phyloP scores from a whole-genome alignment of 805 yeast genomes.

The Yamadazyma nakazawae region DNA sequence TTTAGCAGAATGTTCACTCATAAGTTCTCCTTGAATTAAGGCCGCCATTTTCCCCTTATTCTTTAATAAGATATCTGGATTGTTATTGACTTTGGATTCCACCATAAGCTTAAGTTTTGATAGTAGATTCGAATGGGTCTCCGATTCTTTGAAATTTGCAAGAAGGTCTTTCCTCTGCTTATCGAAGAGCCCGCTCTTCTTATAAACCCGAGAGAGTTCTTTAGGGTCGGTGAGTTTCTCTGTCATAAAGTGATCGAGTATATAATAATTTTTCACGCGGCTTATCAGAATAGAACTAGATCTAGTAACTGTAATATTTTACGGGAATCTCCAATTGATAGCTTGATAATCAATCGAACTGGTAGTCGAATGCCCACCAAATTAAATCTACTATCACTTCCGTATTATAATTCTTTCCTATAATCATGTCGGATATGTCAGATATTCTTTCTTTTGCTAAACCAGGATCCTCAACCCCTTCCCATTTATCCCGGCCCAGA shows the following conservation, averaged over 20 bases:
- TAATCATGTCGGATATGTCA: not conserved
- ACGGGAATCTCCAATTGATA: too few relatives aligned
- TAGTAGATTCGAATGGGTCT: slow-evolving; percentile 39
- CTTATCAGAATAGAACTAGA: not conserved
- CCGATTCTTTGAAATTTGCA: slow-evolving; percentile 41
- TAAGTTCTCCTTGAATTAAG: slow-evolving; percentile 49
- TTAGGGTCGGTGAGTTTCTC: slow-evolving; percentile 27
- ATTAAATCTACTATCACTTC: too few relatives aligned
- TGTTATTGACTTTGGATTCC: slow-evolving; percentile 44
- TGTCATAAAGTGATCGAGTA: not conserved
- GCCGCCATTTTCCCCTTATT: slow-evolving; percentile 53
- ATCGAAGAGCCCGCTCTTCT: slow-evolving; percentile 50
- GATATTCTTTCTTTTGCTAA: not conserved
- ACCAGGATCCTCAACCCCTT: not conserved
- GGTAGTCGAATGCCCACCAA: too few relatives aligned
- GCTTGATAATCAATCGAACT: too few relatives aligned
- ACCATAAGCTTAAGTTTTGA: slow-evolving; percentile 41
- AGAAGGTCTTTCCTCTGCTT: slow-evolving; percentile 39
- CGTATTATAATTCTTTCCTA: too few relatives aligned
- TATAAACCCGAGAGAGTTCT: slow-evolving; percentile 39
- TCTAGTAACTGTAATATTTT: not conserved
- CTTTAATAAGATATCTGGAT: slow-evolving; percentile 45
- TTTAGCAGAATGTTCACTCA: slow-evolving; percentile 23
- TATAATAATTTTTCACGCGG: not conserved
- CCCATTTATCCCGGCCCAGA: slow-evolving; percentile 9